Base-by-base conservation (phyloP, 2,329 filamentous ascomycete genomes). In the Helicocarpus griseus region DNA sequence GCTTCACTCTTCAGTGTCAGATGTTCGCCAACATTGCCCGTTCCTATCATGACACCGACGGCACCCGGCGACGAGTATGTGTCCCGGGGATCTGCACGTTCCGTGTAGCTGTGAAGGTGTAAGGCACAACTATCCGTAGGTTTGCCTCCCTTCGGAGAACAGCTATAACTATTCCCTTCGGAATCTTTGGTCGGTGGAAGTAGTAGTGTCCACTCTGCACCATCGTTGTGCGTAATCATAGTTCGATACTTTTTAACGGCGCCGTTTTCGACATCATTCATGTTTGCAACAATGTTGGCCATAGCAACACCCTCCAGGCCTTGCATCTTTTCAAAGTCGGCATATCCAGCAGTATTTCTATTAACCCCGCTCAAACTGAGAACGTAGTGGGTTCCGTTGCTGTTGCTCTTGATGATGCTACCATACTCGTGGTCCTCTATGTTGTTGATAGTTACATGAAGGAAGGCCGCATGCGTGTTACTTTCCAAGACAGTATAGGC, bases 351-450 rank as follows among this genome's bases (percentile, higher is more conserved):
- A 11, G 77, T 73, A 63, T 96, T 83, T 59, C 88, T 81, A 68
- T 97, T 96, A 63, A 97, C 89, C 19, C 81, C 81, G 46, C 80
- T 75, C 22, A 93, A 76, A 67, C 87, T 94, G 57, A 95, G 74
- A 11, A 95, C 87, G 63, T 96, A 98, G 1, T 87, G 93, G 0
- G 93, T 98, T 50, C 93, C 93, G 64, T 98, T 97, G 61, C 89
- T 96, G 73, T 98, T 98, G 64, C 89, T 96, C 79, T 97, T 98
- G 69, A 98, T 82, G 60, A 98, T 88, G 22, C 86, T 85, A 35
- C 93, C 93, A 60, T 87, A 89, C 54, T 86, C 80, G 48, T 79
- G 80, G 17, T 81, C 84, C 48, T 75, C 65, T 3, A 74, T 73
- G 38, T 77, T 78, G 61, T 86, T 85, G 38, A 88, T 87, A 0